A percentile compares a stretch with the other conserved stretches of the same genome.
phyloP scores from a whole-genome alignment of 176 grass and related monocot genomes.

The Tuctoria greenei region DNA sequence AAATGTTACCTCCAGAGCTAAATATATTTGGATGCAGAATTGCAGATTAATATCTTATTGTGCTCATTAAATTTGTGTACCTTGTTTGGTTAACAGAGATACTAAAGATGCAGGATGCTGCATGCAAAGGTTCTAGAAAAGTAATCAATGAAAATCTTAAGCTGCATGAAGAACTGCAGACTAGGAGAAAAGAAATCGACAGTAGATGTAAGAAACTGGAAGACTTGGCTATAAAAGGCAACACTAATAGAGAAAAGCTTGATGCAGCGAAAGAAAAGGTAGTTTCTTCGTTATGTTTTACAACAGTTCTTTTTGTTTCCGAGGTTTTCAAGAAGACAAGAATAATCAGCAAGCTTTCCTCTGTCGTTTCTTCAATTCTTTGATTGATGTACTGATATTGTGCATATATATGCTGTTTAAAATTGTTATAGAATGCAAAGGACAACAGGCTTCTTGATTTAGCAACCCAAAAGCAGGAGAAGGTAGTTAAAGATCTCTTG shows the following conservation, averaged over 20 bases:
- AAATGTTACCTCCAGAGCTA: background rate
- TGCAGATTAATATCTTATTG: background rate
- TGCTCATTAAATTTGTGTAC: constrained; percentile 2
- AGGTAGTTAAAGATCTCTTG: constrained; percentile 47
- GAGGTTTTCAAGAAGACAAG: background rate
- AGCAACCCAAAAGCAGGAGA: constrained; percentile 49
- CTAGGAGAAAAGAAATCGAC: constrained; percentile 19
- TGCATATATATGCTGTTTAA: constrained; percentile 3
- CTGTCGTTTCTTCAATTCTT: background rate
- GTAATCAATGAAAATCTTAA: constrained; percentile 27
- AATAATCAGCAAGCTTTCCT: background rate
- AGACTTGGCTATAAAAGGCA: constrained; percentile 22
- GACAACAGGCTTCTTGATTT: constrained; percentile 46
- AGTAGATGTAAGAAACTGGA: constrained; percentile 31
- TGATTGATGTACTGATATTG: constrained; percentile 16
- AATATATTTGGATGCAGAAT: background rate
- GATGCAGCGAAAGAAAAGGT: constrained; percentile 38
- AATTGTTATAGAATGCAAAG: constrained; percentile 52
- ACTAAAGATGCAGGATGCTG: constrained; percentile 33
- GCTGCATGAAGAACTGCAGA: constrained; percentile 26
- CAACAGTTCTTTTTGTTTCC: constrained; percentile 14
- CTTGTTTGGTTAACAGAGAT: constrained; percentile 40
- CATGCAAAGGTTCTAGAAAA: constrained; percentile 12
- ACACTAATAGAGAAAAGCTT: constrained; percentile 25
- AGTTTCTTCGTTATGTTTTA: background rate